Conservation (phyloP, 768 basidiomycete genomes). For the Chlorophyllum brunneum region DNA sequence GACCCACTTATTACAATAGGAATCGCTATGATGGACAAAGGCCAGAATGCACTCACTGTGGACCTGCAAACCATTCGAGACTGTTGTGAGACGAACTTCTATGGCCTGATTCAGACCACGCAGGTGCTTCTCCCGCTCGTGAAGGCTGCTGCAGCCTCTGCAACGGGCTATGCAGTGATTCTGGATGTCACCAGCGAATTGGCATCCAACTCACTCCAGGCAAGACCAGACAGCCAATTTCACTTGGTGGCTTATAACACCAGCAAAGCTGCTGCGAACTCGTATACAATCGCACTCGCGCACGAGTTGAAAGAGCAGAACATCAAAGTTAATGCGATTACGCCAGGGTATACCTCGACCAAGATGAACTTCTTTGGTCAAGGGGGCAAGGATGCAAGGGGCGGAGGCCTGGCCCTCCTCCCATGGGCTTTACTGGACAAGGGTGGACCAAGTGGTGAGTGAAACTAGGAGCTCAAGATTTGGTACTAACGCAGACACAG, state of each 20-base stretch:
- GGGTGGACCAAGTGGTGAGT: constrained; percentile 35
- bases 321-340: constrained; percentile 60
- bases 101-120: constrained; percentile 39
- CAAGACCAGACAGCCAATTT: constrained; percentile 24
- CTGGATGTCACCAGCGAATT: constrained; percentile 41
- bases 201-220: constrained; percentile 38
- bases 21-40: constrained; percentile 23
- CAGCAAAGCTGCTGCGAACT: constrained; percentile 66
- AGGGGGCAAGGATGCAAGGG: constrained; percentile 33
- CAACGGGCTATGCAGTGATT: constrained; percentile 30
- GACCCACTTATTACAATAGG: constrained; percentile 17
- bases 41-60: constrained; percentile 32
- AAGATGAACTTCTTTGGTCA: constrained; percentile 34
- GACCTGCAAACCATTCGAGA: constrained; percentile 30
- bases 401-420: constrained; percentile 31
- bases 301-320: constrained; percentile 49
- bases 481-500: constrained; percentile 10
- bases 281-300: constrained; percentile 58
- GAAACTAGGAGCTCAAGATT: not conserved
- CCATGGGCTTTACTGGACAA: constrained; percentile 38
- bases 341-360: constrained; percentile 53
- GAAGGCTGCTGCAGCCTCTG: constrained; percentile 24
- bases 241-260: constrained; percentile 57
- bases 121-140: constrained; percentile 39
- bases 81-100: constrained; percentile 40